Percentiles rank a stretch among this genome's conserved stretches.
Conservation (phyloP, 1,139 yeast genomes). For the Entelexis sorbosivorans region DNA sequence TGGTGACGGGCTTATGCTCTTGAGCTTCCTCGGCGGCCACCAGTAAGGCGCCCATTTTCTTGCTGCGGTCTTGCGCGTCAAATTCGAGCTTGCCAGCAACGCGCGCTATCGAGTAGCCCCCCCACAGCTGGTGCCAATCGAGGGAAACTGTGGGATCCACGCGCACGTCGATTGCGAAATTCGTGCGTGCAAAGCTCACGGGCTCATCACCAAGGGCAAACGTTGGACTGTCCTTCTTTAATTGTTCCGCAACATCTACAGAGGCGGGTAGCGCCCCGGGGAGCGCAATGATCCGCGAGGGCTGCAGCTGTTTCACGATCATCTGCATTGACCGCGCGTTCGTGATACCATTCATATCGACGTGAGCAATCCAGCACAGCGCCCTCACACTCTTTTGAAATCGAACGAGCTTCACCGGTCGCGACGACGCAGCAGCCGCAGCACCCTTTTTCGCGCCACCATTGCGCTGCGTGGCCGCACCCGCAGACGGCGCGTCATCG, state of each 20-base stretch:
- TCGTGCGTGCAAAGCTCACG: slow-evolving; percentile 23
- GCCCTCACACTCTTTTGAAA: slow-evolving; percentile 37
- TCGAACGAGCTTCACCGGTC: slow-evolving; percentile 42
- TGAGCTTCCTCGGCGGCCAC: not conserved
- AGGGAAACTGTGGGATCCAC: slow-evolving; percentile 62
- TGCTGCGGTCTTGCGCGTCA: slow-evolving; percentile 24
- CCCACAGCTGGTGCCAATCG: slow-evolving; percentile 56
- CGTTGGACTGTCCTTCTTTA: slow-evolving; percentile 40
- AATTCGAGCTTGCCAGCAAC: slow-evolving; percentile 59
- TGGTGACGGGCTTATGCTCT: slow-evolving; percentile 40
- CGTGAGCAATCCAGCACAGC: slow-evolving; percentile 61
- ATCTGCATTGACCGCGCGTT: slow-evolving; percentile 73
- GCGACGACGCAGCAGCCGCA: not conserved
- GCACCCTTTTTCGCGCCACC: not conserved
- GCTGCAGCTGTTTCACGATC: slow-evolving; percentile 69
- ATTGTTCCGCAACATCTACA: slow-evolving; percentile 24
- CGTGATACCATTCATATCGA: slow-evolving; percentile 77
- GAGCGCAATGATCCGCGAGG: slow-evolving; percentile 54
- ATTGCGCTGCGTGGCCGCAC: not conserved
- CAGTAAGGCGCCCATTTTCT: slow-evolving; percentile 19
- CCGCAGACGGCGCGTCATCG: not conserved
- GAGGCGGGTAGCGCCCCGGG: slow-evolving; percentile 17
- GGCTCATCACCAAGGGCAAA: slow-evolving; percentile 35
- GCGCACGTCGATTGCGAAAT: slow-evolving; percentile 51
- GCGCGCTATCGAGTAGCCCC: slow-evolving; percentile 76